Conservation (phyloP, 2,329 filamentous ascomycete genomes). For the Fusarium marasasianum region DNA sequence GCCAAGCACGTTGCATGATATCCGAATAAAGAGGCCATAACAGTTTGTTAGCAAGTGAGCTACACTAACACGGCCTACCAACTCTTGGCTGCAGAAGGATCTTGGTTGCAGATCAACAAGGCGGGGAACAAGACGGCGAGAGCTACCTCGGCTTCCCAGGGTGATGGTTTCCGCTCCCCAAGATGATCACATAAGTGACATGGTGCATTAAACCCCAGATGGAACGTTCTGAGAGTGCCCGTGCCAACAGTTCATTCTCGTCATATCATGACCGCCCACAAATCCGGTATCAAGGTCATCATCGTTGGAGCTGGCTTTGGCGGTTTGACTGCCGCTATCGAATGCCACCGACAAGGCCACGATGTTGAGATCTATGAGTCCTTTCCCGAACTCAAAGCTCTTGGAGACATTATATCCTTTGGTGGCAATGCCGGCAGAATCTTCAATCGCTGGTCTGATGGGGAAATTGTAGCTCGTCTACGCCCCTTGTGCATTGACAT, state of each 20-base stretch:
- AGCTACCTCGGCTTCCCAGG: constrained; percentile 6
- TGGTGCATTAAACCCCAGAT: fast-evolving
- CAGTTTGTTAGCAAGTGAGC: neutral
- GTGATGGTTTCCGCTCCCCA: neutral
- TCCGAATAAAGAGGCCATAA: neutral
- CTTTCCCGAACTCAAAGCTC: constrained; percentile 59
- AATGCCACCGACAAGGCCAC: constrained; percentile 25
- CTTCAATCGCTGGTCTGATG: constrained; percentile 65
- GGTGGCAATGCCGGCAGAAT: constrained; percentile 49
- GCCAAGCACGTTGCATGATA: neutral
- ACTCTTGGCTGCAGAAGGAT: neutral
- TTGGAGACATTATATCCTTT: constrained; percentile 53
- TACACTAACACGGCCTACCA: neutral
- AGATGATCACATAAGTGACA: neutral
- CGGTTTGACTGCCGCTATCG: constrained; percentile 30
- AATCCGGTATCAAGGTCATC: constrained; percentile 28
- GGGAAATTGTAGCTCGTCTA: constrained; percentile 52
- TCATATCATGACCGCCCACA: constrained; percentile 9
- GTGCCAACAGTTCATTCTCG: fast-evolving
- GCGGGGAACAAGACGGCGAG: constrained; percentile 2
- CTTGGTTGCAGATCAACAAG: neutral
- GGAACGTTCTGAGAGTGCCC: fast-evolving
- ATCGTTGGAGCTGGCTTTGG: constrained; percentile 34
- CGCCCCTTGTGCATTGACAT: constrained; percentile 36
- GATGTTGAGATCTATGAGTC: constrained; percentile 27